phyloP scores from a whole-genome alignment of 345 rosid species.

The Eucalyptus erythrocorys region DNA sequence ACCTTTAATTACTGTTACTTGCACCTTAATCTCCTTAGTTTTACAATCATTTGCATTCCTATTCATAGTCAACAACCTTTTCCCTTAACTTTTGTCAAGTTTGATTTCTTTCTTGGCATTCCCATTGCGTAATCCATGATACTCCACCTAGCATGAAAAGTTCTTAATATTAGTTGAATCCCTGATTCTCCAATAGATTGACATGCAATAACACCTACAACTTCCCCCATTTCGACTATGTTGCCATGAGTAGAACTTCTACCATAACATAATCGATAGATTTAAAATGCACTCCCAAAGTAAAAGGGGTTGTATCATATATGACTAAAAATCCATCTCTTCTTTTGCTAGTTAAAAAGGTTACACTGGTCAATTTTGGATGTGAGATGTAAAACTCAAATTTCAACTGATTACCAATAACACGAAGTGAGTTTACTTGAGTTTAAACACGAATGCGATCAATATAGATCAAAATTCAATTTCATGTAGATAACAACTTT shows the following conservation, averaged over 20 bases:
- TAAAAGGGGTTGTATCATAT: not conserved
- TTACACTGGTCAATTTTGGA: not conserved
- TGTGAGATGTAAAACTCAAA: not conserved
- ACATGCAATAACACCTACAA: not conserved
- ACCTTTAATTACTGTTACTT: not conserved
- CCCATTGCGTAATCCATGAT: not conserved
- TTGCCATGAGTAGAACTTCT: not conserved
- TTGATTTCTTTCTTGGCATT: not conserved
- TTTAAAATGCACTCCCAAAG: not conserved
- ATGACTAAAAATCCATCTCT: not conserved
- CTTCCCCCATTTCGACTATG: not conserved
- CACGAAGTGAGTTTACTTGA: not conserved
- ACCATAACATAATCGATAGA: not conserved
- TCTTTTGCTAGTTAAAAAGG: not conserved
- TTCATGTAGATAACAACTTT: not conserved
- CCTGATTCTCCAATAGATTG: not conserved
- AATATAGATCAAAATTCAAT: not conserved
- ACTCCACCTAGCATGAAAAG: not conserved
- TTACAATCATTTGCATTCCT: not conserved
- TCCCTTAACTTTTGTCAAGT: not conserved
- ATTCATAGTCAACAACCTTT: not conserved
- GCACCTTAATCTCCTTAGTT: not conserved
- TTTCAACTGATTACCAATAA: not conserved
- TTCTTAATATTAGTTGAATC: not conserved
- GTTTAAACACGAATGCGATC: not conserved